Conservation (phyloP, 75 land plant genomes). For the Selaginella moellendorffii region DNA sequence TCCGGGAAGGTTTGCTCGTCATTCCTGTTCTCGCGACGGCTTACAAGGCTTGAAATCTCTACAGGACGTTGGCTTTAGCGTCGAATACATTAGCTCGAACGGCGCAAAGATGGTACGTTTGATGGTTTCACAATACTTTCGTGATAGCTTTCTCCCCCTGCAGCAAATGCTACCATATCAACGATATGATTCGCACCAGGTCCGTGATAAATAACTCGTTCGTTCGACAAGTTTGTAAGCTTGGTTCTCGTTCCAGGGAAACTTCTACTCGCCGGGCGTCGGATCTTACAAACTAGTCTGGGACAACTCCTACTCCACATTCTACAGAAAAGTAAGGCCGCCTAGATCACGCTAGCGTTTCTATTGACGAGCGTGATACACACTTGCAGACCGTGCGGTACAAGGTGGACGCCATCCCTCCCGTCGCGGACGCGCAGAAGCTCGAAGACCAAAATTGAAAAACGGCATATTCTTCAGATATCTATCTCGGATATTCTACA, state of each 20-base stretch:
- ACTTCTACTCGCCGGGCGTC: conserved; percentile 36
- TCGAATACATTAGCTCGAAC: conserved; percentile 39
- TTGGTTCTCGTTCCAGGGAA: too few species aligned
- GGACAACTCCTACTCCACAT: conserved; percentile 90
- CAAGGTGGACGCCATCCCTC: conserved; percentile 86
- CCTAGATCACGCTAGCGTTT: too few species aligned
- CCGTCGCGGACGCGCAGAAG: conserved; percentile 41
- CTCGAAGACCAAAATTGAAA: too few species aligned
- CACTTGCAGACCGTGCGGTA: conserved; percentile 51
- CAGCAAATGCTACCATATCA: conserved; percentile 46
- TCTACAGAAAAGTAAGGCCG: conserved; percentile 61
- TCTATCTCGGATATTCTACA: too few species aligned
- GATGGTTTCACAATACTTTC: background rate
- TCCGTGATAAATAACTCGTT: too few species aligned
- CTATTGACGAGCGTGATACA: background rate
- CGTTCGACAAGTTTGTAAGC: too few species aligned
- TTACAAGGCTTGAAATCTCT: too few species aligned
- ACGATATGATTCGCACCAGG: conserved; percentile 44
- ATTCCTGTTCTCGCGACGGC: too few species aligned
- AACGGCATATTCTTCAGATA: too few species aligned
- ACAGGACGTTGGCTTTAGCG: conserved; percentile 95
- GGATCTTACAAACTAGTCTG: conserved; percentile 62
- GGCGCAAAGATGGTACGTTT: conserved; percentile 15
- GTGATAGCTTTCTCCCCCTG: background rate
- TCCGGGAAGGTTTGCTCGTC: conserved; percentile 44